Percentiles rank a stretch among this genome's conserved stretches.
phyloP scores from a whole-genome alignment of 805 yeast genomes.

The Millerozyma acaciae region DNA sequence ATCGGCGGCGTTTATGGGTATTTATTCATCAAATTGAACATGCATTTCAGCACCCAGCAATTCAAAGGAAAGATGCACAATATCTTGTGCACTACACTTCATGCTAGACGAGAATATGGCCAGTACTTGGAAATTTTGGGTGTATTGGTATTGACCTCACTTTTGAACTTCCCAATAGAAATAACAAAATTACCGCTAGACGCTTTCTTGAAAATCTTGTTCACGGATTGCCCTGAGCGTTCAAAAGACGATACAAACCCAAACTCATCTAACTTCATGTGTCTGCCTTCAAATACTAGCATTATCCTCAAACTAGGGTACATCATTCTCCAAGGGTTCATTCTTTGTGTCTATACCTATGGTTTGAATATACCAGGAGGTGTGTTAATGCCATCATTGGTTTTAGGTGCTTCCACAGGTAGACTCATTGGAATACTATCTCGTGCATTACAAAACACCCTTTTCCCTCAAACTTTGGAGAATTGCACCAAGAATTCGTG shows the following conservation, averaged over 20 bases:
- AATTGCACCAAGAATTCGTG: constrained; percentile 42
- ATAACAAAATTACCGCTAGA: constrained; percentile 54
- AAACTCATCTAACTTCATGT: constrained; percentile 33
- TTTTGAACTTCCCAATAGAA: constrained; percentile 52
- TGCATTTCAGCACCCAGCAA: constrained; percentile 18
- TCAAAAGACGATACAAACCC: constrained; percentile 8
- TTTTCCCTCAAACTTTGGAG: constrained; percentile 29
- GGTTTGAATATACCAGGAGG: constrained; percentile 72
- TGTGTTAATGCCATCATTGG: constrained; percentile 58
- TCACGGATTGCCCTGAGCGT: constrained; percentile 56
- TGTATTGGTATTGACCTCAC: constrained; percentile 48
- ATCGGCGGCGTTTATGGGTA: constrained; percentile 68
- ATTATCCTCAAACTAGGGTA: constrained; percentile 29
- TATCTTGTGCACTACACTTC: constrained; percentile 17
- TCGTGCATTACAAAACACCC: constrained; percentile 43
- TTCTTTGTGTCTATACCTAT: constrained; percentile 64
- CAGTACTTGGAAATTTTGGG: constrained; percentile 46
- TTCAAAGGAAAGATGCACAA: constrained; percentile 31
- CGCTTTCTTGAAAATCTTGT: constrained; percentile 55
- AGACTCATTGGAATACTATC: constrained; percentile 52
- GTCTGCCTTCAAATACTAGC: constrained; percentile 22
- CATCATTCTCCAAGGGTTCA: constrained; percentile 47
- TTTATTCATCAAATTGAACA: constrained; percentile 46
- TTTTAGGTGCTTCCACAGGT: constrained; percentile 59
- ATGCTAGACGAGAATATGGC: constrained; percentile 16